Base-by-base conservation (phyloP, 257 asterid genomes). In the Nicotiana sylvestris region DNA sequence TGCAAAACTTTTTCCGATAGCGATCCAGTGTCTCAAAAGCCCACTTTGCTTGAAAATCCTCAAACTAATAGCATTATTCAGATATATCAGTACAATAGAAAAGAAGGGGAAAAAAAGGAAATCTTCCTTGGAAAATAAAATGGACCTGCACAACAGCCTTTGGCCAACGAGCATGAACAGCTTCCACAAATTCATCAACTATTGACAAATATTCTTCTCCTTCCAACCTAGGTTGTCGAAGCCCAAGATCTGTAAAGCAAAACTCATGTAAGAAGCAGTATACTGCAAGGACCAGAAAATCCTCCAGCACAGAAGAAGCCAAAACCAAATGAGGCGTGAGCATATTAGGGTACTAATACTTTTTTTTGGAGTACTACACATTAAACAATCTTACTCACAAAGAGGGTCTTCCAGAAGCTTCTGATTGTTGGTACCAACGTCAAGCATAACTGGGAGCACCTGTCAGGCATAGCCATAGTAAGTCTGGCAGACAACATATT, bases 151-250 rank as follows among this genome's bases (percentile, higher is more conserved):
- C 98, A 89, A 94, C 88, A 89, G 99, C 99, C 91, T 96, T 96
- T 37, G 99, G 99, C 99, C 99, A 96, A 84, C 99, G 99, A 61
- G 98, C 92, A 94, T 94, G 99, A 86, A 96, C 93, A 84, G 99
- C 99, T 87, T 96, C 98, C 97, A 96, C 93, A 89, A 96, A 91
- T 91, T 96, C 99, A 88, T 96, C 99, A 84, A 96, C 94, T 87
- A 94, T 88, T 7, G 94, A 84, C 78, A 96, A 83, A 86, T 94
- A 96, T 82, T 96, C 99, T 85, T 94, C 98, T 83, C 99, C 99
- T 90, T 96, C 99, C 85, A 96, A 86, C 88, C 99, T 92, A 81
- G 93, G 97, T 84, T 94, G 92, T 83, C 99, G 92, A 72, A 94
- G 85, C 87, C 99, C 99, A 88, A 96, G 92, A 94, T 96, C 99